Evolutionary conservation across 2,329 filamentous ascomycete species (phyloP), one percentile per base, ranked within the genome.

Genomic region (Laburnicola sp.): DNA sequence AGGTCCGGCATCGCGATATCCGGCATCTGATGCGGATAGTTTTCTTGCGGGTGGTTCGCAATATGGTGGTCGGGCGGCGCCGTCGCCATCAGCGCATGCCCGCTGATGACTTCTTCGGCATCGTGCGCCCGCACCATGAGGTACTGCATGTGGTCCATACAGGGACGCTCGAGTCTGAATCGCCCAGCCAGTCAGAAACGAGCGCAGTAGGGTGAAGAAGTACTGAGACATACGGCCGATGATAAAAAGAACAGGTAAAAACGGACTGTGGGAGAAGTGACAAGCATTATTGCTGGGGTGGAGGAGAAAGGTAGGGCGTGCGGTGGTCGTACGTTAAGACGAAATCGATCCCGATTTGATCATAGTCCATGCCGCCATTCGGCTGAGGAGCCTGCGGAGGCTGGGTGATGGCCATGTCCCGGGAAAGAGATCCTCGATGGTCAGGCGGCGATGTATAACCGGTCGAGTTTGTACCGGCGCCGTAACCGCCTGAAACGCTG

Each of bases 21-120:
- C 76, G 91, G 93, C 43, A 92, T 93, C 70, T 89, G 84, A 68
- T 87, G 84, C 45, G 80, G 80, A 63, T 85, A 85, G 40, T 77
- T 73, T 30, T 83, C 78, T 42, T 80, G 75, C 2, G 82, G 81
- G 28, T 80, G 78, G 38, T 76, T 76, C 51, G 77, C 74, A 60
- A 86, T 80, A 63, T 85, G 82, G 51, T 77, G 80, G 45, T 86
- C 83, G 4, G 92, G 90, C 40, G 93, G 92, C 68, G 90, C 96
- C 11, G 88, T 89, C 11, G 90, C 89, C 93, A 97, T 97, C 60
- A 97, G 79, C 3, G 90, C 92, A 72, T 99, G 94, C 35, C 93
- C 94, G 58, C 89, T 93, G 36, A 89, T 65, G 32, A 52, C 59
- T 57, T 87, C 86, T 46, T 75, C 74, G 50, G 72, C 66, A 51